Evolutionary conservation across 306 rosid genomes (phyloP).

Genomic region (Prunus davidiana): DNA sequence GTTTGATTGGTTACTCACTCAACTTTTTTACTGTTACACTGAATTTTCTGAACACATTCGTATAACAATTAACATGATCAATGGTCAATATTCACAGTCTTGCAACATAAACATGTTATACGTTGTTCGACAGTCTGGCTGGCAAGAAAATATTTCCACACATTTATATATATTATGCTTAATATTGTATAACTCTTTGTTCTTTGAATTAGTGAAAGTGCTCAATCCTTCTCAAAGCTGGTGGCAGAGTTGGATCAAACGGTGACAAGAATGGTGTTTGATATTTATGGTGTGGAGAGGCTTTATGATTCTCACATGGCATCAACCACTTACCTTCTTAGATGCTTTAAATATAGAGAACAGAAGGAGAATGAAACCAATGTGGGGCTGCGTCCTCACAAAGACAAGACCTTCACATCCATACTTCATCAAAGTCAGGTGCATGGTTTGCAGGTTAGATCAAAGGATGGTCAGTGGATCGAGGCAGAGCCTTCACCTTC

Average conservation of each 20-base stretch:
- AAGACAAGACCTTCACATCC: conserved; percentile 34
- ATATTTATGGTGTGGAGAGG: conserved; percentile 32
- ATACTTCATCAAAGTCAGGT: conserved; percentile 31
- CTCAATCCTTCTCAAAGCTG: conserved; percentile 21
- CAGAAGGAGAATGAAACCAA: conserved; percentile 18
- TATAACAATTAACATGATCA: no score
- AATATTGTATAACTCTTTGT: neutral
- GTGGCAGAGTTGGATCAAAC: conserved; percentile 25
- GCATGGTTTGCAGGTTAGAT: conserved; percentile 29
- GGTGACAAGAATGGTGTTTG: conserved; percentile 38
- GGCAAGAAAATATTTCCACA: no score
- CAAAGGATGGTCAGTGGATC: conserved; percentile 35
- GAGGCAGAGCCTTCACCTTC: conserved; percentile 19
- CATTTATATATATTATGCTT: no score
- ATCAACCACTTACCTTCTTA: conserved; percentile 26
- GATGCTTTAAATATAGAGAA: conserved; percentile 28
- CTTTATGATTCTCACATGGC: conserved; percentile 10
- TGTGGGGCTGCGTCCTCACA: conserved; percentile 30
- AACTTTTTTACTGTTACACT: no score
- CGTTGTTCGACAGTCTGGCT: no score
- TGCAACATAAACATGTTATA: no score
- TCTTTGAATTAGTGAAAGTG: conserved; percentile 20
- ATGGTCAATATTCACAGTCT: no score
- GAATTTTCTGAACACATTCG: no score
- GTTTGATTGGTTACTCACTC: neutral